Evolutionary conservation across 305 asterid genomes (phyloP).

Genomic region (Fraxinus greggii): DNA sequence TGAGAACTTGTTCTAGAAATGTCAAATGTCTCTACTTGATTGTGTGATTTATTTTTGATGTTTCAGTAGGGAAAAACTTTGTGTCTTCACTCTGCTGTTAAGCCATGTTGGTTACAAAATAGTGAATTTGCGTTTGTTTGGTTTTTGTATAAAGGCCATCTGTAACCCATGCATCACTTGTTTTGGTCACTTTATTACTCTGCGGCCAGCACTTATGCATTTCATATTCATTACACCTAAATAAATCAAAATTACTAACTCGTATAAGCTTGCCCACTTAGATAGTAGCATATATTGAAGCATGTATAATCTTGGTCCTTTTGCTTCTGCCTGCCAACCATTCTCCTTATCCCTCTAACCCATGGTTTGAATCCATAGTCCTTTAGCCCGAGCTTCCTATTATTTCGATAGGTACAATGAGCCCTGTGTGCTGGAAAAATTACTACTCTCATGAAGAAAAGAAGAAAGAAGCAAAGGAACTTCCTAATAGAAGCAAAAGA

Average conservation of each 20-base stretch:
- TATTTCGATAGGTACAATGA: not conserved
- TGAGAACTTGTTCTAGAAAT: not conserved
- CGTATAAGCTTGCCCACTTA: not conserved
- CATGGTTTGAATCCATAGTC: not conserved
- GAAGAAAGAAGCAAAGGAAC: not conserved
- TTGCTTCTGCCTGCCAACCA: not conserved
- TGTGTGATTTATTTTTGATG: not conserved
- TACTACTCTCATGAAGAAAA: not conserved
- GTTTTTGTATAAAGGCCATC: not conserved
- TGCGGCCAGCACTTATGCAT: not conserved
- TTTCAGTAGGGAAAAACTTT: not conserved
- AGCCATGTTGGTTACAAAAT: not conserved
- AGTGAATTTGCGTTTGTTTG: not conserved
- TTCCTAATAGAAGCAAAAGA: not conserved
- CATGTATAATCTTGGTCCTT: not conserved
- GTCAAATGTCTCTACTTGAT: not conserved
- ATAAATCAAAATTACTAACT: not conserved
- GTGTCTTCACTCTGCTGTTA: not conserved
- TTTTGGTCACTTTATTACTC: not conserved
- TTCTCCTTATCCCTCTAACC: not conserved
- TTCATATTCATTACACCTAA: not conserved
- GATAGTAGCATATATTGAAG: not conserved
- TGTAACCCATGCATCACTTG: not conserved
- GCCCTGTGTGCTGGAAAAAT: not conserved
- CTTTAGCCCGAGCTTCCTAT: not conserved